Percentiles rank a stretch among this genome's conserved stretches.
These are phyloP conservation scores for Vitis hybrid DNA, from an alignment of 177 flowering plant genomes.

Conservation along the genomic window DNA sequence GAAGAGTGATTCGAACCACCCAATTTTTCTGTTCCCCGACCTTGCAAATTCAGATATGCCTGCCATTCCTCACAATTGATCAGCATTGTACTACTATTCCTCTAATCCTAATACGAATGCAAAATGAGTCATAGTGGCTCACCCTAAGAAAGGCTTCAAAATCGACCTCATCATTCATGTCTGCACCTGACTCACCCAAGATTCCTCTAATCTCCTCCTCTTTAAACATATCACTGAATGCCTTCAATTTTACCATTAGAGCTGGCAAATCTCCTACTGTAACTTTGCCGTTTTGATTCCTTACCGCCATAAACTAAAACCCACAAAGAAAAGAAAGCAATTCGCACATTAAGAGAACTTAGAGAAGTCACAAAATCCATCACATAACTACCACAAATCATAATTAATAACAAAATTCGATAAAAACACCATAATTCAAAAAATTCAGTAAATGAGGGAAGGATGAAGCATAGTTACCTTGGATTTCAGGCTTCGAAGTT, in stretches of 20 bases:
- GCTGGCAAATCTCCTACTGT: constrained; percentile 71
- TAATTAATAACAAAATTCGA: neutral
- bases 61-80: constrained; percentile 26
- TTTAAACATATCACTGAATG: constrained; percentile 36
- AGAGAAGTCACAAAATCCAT: neutral
- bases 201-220: constrained; percentile 62
- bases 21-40: constrained; percentile 48
- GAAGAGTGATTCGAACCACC: constrained; percentile 58
- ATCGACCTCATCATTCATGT: constrained; percentile 57
- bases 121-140: constrained; percentile 16
- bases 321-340: neutral
- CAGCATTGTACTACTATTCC: constrained; percentile 4
- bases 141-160: constrained; percentile 83
- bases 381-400: neutral
- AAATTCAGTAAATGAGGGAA: neutral
- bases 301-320: constrained; percentile 50
- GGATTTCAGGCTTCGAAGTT: constrained; percentile 67
- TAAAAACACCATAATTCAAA: neutral
- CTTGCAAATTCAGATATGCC: constrained; percentile 65
- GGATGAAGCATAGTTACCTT: constrained; percentile 38
- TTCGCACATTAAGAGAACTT: neutral
- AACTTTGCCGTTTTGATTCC: constrained; percentile 66
- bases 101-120: neutral
- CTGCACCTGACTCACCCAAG: constrained; percentile 47
- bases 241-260: constrained; percentile 61